phyloP scores from a whole-genome alignment of 345 rosid species.

The Populus pruinosa region DNA sequence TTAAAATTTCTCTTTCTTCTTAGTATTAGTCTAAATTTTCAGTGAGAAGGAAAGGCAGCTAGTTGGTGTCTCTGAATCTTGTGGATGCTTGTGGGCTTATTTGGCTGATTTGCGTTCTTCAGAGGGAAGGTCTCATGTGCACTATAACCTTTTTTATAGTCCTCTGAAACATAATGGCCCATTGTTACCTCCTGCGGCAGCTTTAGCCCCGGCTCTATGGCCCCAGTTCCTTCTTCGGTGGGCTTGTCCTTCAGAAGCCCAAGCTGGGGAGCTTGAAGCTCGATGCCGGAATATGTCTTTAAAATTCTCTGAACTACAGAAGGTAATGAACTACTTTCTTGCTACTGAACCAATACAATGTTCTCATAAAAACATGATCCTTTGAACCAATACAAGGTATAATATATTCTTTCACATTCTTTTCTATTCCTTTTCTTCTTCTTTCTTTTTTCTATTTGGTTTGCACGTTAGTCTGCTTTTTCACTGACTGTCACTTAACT shows the following conservation, averaged over 20 bases:
- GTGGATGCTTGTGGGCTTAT: conserved; percentile 93
- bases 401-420: not conserved
- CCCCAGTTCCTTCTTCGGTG: conserved; percentile 97
- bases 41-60: conserved; percentile 92
- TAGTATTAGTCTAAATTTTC: conserved; percentile 20
- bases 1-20: conserved; percentile 1
- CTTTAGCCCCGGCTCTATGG: conserved; percentile 95
- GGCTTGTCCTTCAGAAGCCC: conserved; percentile 90
- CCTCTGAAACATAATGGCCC: conserved; percentile 52
- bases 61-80: conserved; percentile 55
- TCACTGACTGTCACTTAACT: conserved; percentile 1
- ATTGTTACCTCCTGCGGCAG: conserved; percentile 91
- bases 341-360: not conserved
- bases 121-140: conserved; percentile 59
- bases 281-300: conserved; percentile 62
- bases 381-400: not conserved
- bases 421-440: too few species aligned
- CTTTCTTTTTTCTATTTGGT: too few species aligned
- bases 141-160: conserved; percentile 76
- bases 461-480: not conserved
- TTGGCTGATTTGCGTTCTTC: conserved; percentile 67
- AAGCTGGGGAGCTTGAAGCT: conserved; percentile 64
- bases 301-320: conserved; percentile 60
- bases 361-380: not conserved
- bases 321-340: conserved; percentile 40